These are phyloP conservation scores for Ophiostoma piceae DNA, from an alignment of 2,329 filamentous ascomycete genomes.

Conservation along the genomic window DNA sequence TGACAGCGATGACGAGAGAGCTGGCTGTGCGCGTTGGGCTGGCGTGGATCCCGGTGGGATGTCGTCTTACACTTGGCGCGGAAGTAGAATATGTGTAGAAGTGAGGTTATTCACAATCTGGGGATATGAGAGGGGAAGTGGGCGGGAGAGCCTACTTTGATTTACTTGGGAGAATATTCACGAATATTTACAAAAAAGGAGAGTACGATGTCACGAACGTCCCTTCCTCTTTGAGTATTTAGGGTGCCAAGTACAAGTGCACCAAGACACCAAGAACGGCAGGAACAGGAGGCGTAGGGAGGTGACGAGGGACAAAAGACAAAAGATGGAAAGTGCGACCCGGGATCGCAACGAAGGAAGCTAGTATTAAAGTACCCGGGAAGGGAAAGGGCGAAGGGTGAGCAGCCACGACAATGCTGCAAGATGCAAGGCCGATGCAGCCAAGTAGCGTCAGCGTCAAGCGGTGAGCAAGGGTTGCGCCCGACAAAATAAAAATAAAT, in stretches of 20 bases:
- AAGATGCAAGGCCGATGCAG: neutral
- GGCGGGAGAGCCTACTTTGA: neutral
- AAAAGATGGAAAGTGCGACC: neutral
- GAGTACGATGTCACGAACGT: conserved; percentile 3
- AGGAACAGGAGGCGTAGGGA: neutral
- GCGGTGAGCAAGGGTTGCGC: neutral
- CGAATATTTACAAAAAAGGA: neutral
- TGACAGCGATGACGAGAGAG: neutral
- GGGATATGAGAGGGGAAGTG: neutral
- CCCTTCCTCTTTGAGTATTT: neutral
- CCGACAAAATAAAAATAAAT: neutral
- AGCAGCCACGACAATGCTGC: conserved; percentile 10
- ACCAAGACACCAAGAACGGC: conserved; percentile 7
- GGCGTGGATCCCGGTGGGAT: conserved; percentile 6
- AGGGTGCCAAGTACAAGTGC: neutral
- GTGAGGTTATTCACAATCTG: conserved; percentile 2
- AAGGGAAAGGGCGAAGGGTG: neutral
- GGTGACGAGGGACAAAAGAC: neutral
- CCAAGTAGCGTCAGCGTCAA: conserved; percentile 1
- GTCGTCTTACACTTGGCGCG: conserved; percentile 14
- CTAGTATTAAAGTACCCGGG: conserved; percentile 6
- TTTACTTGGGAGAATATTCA: neutral
- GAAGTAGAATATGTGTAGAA: neutral
- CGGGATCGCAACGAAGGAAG: neutral
- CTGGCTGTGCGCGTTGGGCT: neutral